Conservation (phyloP, 805 yeast genomes). For the Sugiyamaella chiloensis region DNA sequence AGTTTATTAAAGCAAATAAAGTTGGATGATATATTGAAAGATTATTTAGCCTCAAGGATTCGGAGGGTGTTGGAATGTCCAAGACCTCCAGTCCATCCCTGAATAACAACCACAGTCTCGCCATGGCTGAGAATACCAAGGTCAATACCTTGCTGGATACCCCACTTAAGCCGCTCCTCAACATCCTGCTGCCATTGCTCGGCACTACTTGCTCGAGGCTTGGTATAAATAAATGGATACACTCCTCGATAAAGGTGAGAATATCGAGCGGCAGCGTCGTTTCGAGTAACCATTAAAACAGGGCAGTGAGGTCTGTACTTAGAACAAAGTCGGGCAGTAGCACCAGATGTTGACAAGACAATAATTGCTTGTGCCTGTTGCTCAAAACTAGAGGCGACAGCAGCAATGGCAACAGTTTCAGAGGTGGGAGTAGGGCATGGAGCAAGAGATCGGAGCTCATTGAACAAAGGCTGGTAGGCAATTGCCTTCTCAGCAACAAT, state of each 20-base stretch:
- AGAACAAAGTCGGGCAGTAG: constrained; percentile 91
- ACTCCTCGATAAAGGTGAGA: constrained; percentile 98
- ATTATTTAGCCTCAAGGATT: constrained; percentile 61
- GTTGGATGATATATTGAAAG: too few relatives aligned
- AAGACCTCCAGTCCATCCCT: constrained; percentile 98
- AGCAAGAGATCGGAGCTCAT: constrained; percentile 84
- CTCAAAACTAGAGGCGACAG: constrained; percentile 94
- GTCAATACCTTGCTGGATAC: constrained; percentile 82
- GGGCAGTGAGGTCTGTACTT: constrained; percentile 98
- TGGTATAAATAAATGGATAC: constrained; percentile 86
- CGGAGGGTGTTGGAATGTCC: constrained; percentile 99
- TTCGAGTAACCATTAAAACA: constrained; percentile 96
- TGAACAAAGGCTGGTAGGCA: constrained; percentile 76
- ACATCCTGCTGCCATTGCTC: constrained; percentile 96
- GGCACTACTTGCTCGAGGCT: constrained; percentile 46
- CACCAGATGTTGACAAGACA: constrained; percentile 92
- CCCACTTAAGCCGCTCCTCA: constrained; percentile 90
- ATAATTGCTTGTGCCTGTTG: constrained; percentile 96
- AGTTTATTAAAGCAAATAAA: too few relatives aligned
- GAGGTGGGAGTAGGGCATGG: constrained; percentile 86
- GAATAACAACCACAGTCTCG: constrained; percentile 89
- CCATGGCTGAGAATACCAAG: constrained; percentile 84
- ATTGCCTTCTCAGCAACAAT: constrained; percentile 95
- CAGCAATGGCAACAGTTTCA: constrained; percentile 96
- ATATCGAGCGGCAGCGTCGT: constrained; percentile 87